Conservation (phyloP, 768 basidiomycete genomes). For the Dictyophora rubrovolvata region DNA sequence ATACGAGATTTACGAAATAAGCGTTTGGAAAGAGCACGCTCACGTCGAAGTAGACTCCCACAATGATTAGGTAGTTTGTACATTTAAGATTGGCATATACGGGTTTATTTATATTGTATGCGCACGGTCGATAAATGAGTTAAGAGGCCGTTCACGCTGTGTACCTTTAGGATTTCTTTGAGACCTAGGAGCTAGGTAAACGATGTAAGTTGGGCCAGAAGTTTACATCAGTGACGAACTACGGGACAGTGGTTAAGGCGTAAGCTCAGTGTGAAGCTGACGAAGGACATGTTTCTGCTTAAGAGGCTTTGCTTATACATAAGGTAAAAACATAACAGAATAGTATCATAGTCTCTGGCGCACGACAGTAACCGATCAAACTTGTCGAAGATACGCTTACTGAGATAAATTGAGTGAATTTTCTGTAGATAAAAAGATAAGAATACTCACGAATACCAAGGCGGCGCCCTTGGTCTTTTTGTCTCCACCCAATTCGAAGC, state of each 20-base stretch:
- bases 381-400: background rate
- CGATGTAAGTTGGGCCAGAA: too few species aligned
- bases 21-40: slow-evolving; percentile 50
- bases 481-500: slow-evolving; percentile 99
- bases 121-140: too few species aligned
- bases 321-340: background rate
- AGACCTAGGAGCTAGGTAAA: too few species aligned
- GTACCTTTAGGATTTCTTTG: too few species aligned
- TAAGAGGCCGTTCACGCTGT: too few species aligned
- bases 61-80: slow-evolving; percentile 19
- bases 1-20: slow-evolving; percentile 53
- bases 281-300: too few species aligned
- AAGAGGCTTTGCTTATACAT: background rate
- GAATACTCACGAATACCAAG: slow-evolving; percentile 73
- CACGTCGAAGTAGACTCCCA: slow-evolving; percentile 53
- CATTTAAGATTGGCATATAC: background rate
- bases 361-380: background rate
- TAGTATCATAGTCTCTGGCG: background rate
- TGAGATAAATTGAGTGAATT: background rate
- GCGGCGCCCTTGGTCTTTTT: slow-evolving; percentile 99
- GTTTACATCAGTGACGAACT: too few species aligned
- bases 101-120: too few species aligned
- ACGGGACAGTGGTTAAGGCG: too few species aligned
- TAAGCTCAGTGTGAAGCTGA: too few species aligned
- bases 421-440: background rate